Percentiles rank a stretch among this genome's conserved stretches.
Conservation (phyloP, 495 filamentous ascomycete species). For the Trichodelitschia bisporula region DNA sequence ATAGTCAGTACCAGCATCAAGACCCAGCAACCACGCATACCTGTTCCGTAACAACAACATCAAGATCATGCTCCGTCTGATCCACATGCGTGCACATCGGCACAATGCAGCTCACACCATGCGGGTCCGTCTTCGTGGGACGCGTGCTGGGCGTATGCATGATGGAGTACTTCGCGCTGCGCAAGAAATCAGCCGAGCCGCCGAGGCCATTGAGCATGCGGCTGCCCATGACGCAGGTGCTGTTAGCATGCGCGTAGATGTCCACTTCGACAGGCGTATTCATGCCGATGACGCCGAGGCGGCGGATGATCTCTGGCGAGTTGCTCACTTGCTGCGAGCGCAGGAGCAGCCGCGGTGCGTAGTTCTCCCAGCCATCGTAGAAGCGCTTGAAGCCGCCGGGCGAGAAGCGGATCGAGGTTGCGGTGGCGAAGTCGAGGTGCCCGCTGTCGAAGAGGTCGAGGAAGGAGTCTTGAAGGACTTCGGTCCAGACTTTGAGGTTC, state of each 20-base stretch:
- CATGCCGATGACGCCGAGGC: slow-evolving; percentile 79
- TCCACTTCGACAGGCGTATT: slow-evolving; percentile 89
- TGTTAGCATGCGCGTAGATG: slow-evolving; percentile 87
- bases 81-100: slow-evolving; percentile 86
- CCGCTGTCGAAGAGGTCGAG: slow-evolving; percentile 83
- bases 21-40: too few species aligned
- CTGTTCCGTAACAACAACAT: slow-evolving; percentile 69
- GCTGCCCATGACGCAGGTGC: slow-evolving; percentile 71
- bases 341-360: slow-evolving; percentile 63
- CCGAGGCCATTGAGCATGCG: slow-evolving; percentile 86
- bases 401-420: slow-evolving; percentile 77
- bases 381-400: slow-evolving; percentile 83
- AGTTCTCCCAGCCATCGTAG: slow-evolving; percentile 64
- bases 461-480: slow-evolving; percentile 86
- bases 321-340: slow-evolving; percentile 76
- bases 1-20: slow-evolving; percentile 1
- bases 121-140: slow-evolving; percentile 60
- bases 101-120: slow-evolving; percentile 68
- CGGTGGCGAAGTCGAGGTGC: slow-evolving; percentile 73
- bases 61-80: slow-evolving; percentile 79
- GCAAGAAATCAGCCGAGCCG: slow-evolving; percentile 71
- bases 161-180: slow-evolving; percentile 65
- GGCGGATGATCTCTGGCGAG: slow-evolving; percentile 81
- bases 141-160: slow-evolving; percentile 78
- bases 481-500: slow-evolving; percentile 80